Base-by-base conservation (phyloP, 192 early-diverging fungal genomes). In the Linnemannia exigua region DNA sequence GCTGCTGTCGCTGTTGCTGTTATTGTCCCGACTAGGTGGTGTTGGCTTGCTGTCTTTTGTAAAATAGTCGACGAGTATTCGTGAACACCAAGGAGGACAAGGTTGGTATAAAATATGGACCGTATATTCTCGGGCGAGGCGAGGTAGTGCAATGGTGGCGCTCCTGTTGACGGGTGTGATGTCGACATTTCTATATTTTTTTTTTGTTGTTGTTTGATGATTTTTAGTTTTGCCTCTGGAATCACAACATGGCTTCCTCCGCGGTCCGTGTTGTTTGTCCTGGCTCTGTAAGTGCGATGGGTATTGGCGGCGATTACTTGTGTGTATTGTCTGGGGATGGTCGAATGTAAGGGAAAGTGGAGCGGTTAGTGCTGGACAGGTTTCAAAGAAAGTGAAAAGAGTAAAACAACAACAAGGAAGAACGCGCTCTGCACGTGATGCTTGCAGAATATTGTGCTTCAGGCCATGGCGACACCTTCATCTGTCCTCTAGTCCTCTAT, bases 81-180 rank as follows among this genome's bases (percentile, higher is more conserved):
- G 37, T 84, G 69, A 16, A 84, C 61, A 1, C 82, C 72, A 15
- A 84, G 82, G 50, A 84, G 82, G 20, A 84, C 28, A 51, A 84
- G 82, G 67, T 84, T 84, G n/a, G 82, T 79, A 66, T 66, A 84
- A 20, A 84, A 84, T 28, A 79, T 75, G 8, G 82, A 73, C 22
- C 82, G 82, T 16, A 79, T 48, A 58, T 58, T 79, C 28, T 84
- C 82, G 15, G 82, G 50, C n/a, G 82, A 84, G 38, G 67, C 38
- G 37, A 74, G 70, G 22, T 33, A 41, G 37, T 75, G 54, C 54
- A 50, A 52, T 31, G 38, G 76, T 58, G 51, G 66, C 50, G 52
- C 61, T 71, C 50, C 50, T 61, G 44, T 38, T 46, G 50, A 50
- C 16, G 72, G 28, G 46, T 67, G 74, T 38, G 36, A 54, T 52